Evolutionary conservation across 192 early-diverging fungal species (phyloP), one percentile per base, ranked within the genome.

Genomic region (Coemansia sp.): DNA sequence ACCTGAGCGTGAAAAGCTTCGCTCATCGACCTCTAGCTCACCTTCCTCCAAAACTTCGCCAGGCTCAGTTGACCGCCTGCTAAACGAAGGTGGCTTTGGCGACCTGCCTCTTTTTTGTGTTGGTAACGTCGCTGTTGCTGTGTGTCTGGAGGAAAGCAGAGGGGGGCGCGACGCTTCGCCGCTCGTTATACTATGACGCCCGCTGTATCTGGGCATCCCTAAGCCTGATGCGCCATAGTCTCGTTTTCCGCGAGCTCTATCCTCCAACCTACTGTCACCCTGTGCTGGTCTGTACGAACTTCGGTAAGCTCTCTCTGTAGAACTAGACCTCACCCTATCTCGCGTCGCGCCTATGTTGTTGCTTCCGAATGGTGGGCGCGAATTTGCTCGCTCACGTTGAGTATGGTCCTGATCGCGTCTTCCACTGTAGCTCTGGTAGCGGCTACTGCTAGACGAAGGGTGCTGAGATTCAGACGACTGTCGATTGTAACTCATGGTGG

Each of bases 1-100:
- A 9, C 34, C 39, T 18, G 51, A 26, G 6, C 51, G 46, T 18
- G 48, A 56, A n/a, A 38, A 48, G 12, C 20, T 64, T n/a, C 75
- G 71, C 0, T 69, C 71, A 20, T 78, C 76, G 18, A 66, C 34
- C 33, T 73, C 76, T 24, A 79, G 45, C 62, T 79, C 77, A 15
- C 77, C 77, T 35, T 79, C 77, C 46, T 79, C 77, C 24, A 79
- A 57, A 18, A 41, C 26, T 39, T 73, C 77, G 20, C 68, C 60
- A 2, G 76, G 67, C 51, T 78, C 66, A 11, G 76, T 73, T 4
- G 66, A 62, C 46, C 76, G 55, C 24, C 76, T 62, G 16, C 36
- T 66, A 44, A 68, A 78, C 16, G 62, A 35, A 38, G 63, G 73
- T 8, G 15, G 24, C 11, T 53, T 20, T 21, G 71, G 46, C 21